Base-by-base conservation (phyloP, 2,329 filamentous ascomycete genomes). In the Madurella mycetomatis region DNA sequence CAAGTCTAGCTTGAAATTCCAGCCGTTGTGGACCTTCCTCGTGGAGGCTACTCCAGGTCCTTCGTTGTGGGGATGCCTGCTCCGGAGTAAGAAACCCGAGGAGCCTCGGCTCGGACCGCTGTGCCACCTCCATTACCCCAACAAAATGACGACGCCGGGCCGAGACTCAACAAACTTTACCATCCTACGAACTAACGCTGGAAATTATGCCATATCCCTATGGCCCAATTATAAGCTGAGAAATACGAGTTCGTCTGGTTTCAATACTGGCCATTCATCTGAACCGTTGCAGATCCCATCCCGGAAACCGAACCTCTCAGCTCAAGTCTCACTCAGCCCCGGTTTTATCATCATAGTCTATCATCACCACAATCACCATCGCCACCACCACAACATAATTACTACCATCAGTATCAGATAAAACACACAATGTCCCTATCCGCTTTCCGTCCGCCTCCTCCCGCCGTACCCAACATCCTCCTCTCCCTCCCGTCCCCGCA, bases 401-500 rank as follows among this genome's bases (percentile, higher is more conserved):
- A n/a, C n/a, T n/a, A n/a, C n/a, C n/a, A n/a, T n/a, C n/a, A n/a
- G n/a, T n/a, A n/a, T n/a, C n/a, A n/a, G n/a, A n/a, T n/a, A 41
- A 47, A 39, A 19, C 32, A 19, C 54, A 61, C 32, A 37, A 64
- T 64, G 60, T 41, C 59, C 16, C 45, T 49, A 18, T 56, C 56
- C 45, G 44, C 37, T 45, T 19, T 37, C 42, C 53, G 49, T 57
- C 9, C 60, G 62, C 1, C 60, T 59, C 1, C 41, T 44, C 17
- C 55, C 55, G 1, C 7, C 34, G 58, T 64, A 9, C 58, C 56
- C n/a, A 57, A 65, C 66, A 43, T 64, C 59, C 41, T 57, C 66
- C 25, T 65, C 58, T 18, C 77, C 40, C 83, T 80, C 59, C 83
- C 83, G 0, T 63, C 64, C 0, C 75, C 77, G 2, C 76, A 82